Percentiles rank a stretch among this genome's conserved stretches.
These are phyloP conservation scores for Dryas octopetala DNA, from an alignment of 306 rosid species.

Conservation along the genomic window DNA sequence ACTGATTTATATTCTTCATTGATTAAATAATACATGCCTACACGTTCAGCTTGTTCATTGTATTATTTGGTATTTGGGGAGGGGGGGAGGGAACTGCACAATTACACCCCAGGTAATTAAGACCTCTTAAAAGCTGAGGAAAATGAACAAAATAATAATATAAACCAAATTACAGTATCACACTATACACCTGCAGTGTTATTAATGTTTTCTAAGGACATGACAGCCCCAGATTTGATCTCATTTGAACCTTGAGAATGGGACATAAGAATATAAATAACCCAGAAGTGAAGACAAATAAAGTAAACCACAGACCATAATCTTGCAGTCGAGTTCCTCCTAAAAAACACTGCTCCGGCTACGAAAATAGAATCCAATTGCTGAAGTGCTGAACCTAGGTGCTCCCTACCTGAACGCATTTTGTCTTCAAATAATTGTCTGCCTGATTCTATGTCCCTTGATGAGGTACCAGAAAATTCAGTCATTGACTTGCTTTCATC, in stretches of 20 bases:
- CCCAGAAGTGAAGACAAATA: conserved; percentile 91
- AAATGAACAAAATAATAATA: neutral
- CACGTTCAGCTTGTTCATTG: conserved; percentile 5
- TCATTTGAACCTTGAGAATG: conserved; percentile 61
- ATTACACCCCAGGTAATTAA: conserved; percentile 24
- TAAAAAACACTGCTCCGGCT: conserved; percentile 68
- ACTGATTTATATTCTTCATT: neutral
- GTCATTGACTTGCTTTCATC: conserved; percentile 62
- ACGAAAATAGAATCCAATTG: conserved; percentile 77
- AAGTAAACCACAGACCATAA: conserved; percentile 77
- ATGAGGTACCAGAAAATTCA: conserved; percentile 38
- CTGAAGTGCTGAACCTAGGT: conserved; percentile 66
- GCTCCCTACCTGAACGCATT: conserved; percentile 69
- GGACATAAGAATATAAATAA: conserved; percentile 73
- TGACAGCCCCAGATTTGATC: conserved; percentile 71
- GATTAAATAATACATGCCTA: conserved; percentile 18
- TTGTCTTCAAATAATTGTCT: conserved; percentile 69
- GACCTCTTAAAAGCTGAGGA: conserved; percentile 43
- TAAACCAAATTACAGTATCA: neutral
- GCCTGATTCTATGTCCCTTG: conserved; percentile 75
- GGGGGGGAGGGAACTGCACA: conserved; percentile 10
- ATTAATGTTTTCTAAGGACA: conserved; percentile 84
- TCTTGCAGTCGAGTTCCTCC: conserved; percentile 75
- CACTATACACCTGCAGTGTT: conserved; percentile 54
- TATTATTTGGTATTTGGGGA: neutral